These are phyloP conservation scores for Colletotrichum filicis DNA, from an alignment of 2,329 filamentous ascomycete genomes.

Conservation along the genomic window DNA sequence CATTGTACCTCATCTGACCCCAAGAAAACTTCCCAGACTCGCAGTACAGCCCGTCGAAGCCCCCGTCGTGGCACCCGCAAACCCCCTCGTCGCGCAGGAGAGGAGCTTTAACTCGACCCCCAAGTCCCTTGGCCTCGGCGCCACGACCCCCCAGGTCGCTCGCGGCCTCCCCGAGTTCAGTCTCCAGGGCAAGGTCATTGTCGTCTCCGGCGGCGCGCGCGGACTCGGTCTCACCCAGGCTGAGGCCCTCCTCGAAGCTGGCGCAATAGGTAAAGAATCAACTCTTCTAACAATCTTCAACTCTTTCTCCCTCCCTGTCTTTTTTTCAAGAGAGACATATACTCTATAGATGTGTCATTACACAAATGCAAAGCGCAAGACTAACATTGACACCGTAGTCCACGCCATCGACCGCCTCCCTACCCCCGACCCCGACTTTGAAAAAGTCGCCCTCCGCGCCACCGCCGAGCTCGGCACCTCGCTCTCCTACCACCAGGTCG, in stretches of 20 bases:
- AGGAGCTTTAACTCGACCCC: constrained; percentile 26
- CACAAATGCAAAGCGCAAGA: background rate
- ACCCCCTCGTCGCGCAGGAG: constrained; percentile 9
- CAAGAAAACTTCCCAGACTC: constrained; percentile 7
- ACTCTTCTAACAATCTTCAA: background rate
- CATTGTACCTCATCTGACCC: constrained; percentile 13
- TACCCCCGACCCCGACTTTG: constrained; percentile 67
- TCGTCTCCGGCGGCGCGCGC: constrained; percentile 81
- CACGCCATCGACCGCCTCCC: constrained; percentile 74
- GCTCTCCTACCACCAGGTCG: constrained; percentile 80
- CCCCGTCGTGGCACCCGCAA: background rate
- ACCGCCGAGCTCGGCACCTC: constrained; percentile 72
- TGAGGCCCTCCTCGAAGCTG: constrained; percentile 83
- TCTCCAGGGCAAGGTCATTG: constrained; percentile 77
- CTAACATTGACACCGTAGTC: constrained; percentile 52
- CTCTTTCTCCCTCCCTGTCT: no score
- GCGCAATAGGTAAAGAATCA: constrained; percentile 67
- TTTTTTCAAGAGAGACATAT: no score
- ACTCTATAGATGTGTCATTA: no score
- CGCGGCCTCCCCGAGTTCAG: constrained; percentile 76
- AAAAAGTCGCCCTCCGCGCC: constrained; percentile 71
- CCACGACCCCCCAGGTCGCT: constrained; percentile 34
- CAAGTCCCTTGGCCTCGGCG: constrained; percentile 30
- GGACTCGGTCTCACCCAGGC: constrained; percentile 83
- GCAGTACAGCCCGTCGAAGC: constrained; percentile 10